Conservation (phyloP, 768 basidiomycete genomes). For the Agaricus blazei region DNA sequence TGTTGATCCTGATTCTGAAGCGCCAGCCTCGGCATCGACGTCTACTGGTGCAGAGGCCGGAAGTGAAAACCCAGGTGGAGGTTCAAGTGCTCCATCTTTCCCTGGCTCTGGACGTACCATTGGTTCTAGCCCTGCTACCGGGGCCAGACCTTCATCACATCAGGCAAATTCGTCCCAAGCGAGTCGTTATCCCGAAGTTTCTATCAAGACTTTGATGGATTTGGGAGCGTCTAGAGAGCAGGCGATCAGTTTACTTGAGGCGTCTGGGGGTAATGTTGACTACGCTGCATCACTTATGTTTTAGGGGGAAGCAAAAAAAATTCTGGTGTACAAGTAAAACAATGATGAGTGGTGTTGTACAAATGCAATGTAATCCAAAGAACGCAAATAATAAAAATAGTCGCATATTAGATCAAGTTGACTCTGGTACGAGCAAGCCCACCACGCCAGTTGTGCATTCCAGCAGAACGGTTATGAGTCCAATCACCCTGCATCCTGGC, state of each 20-base stretch:
- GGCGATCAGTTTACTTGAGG: slow-evolving; percentile 72
- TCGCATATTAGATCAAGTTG: slow-evolving; percentile 59
- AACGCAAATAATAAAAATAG: slow-evolving; percentile 15
- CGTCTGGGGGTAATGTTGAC: slow-evolving; percentile 83
- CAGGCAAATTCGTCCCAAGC: slow-evolving; percentile 13
- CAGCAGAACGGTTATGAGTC: slow-evolving; percentile 75
- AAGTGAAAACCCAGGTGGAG: not conserved
- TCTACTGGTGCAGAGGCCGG: slow-evolving; percentile 12
- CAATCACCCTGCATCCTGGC: slow-evolving; percentile 85
- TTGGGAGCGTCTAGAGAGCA: slow-evolving; percentile 75
- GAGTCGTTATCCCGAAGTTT: slow-evolving; percentile 47
- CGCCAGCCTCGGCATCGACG: slow-evolving; percentile 15
- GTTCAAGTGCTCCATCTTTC: slow-evolving; percentile 34
- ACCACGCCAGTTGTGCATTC: slow-evolving; percentile 87
- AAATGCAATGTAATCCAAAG: slow-evolving; percentile 16
- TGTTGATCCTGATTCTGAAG: slow-evolving; percentile 29
- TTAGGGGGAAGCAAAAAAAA: slow-evolving; percentile 19
- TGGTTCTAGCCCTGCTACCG: slow-evolving; percentile 36
- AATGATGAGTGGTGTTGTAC: slow-evolving; percentile 15
- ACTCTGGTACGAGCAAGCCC: slow-evolving; percentile 77
- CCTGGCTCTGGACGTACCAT: slow-evolving; percentile 67
- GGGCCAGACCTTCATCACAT: not conserved
- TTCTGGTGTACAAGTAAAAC: slow-evolving; percentile 8
- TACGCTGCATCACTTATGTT: slow-evolving; percentile 87
- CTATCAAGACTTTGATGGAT: slow-evolving; percentile 62